Evolutionary conservation across 1,284 basidiomycete species (phyloP), one percentile per base, ranked within the genome.

Genomic region (Tilletiaria anomala): DNA sequence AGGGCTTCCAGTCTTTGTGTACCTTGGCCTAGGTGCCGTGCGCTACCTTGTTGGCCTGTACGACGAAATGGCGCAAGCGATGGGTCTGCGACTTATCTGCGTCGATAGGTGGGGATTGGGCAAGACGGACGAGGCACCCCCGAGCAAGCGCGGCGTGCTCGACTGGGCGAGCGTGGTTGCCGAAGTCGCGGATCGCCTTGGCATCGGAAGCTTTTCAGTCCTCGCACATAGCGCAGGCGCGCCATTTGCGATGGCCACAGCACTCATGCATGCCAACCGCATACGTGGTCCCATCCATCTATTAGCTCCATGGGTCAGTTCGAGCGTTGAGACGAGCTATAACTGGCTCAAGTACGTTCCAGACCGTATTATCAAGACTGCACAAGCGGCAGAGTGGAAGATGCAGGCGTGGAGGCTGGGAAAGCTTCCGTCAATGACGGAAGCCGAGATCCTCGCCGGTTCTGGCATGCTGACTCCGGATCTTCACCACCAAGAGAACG

Each of bases 281-380:
- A 76, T 97, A 39, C 72, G 74, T 18, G 91, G 91, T 11, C 80
- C 85, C 45, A 71, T 94, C 2, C 86, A 87, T 63, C 70, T 97
- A 29, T 72, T 97, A 15, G 86, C 89, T 0, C 91, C 91, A n/a
- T 97, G 91, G 91, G 86, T 94, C 15, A 82, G 83, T 18, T 78
- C 83, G 29, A 79, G 79, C 35, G 67, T 70, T 29, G 88, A 89
- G 65, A 80, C 75, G 56, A 80, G 87, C 15, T 96, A 93, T 70
- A 88, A 83, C 62, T 94, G 88, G 87, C 73, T 97, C 45, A 91
- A 88, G 65, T 96, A 89, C 65, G 81, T 97, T 1, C 91, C 91
- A 0, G 87, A 85, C 48, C 80, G 83, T 16, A 76, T 97, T 32
- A 75, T 97, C 56, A 87, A 83, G 71, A 89, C 87, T 0, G 91